Evolutionary conservation across 1,284 basidiomycete species (phyloP).

Genomic region (Cryptococcus floricola): DNA sequence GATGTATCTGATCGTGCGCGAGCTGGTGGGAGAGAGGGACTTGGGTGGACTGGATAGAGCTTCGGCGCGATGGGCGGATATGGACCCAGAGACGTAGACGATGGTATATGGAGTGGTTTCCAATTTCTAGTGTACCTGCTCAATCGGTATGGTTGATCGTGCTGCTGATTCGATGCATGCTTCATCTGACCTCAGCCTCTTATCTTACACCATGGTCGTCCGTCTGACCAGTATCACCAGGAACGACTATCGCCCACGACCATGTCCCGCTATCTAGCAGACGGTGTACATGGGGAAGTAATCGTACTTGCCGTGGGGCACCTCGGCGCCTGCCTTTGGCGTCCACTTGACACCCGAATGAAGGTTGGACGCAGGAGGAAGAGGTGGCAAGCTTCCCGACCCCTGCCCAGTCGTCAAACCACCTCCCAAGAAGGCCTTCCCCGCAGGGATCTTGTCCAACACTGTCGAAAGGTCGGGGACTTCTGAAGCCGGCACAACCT

Average conservation of each 20-base stretch:
- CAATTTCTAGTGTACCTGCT: neutral
- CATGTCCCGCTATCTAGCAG: conserved; percentile 53
- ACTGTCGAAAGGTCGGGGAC: conserved; percentile 55
- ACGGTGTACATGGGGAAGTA: conserved; percentile 83
- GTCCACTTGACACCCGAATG: conserved; percentile 60
- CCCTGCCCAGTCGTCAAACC: conserved; percentile 59
- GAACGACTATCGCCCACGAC: too few species aligned
- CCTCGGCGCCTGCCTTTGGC: conserved; percentile 62
- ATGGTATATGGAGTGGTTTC: neutral
- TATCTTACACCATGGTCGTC: neutral
- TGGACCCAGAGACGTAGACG: neutral
- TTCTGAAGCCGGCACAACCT: conserved; percentile 52
- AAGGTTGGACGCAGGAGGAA: conserved; percentile 66
- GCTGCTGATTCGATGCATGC: neutral
- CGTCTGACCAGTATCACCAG: too few species aligned
- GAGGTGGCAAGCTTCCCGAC: conserved; percentile 55
- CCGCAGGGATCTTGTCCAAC: conserved; percentile 62
- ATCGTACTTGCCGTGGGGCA: conserved; percentile 68
- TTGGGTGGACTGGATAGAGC: conserved; percentile 38
- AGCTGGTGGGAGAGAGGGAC: conserved; percentile 41
- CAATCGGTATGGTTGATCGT: neutral
- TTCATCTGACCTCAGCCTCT: neutral
- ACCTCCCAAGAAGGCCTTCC: conserved; percentile 56
- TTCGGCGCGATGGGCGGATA: conserved; percentile 32
- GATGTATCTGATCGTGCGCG: conserved; percentile 32